These are phyloP conservation scores for Stachybotrys chlorohalonatus DNA, from an alignment of 2,329 filamentous ascomycete genomes.

Conservation along the genomic window DNA sequence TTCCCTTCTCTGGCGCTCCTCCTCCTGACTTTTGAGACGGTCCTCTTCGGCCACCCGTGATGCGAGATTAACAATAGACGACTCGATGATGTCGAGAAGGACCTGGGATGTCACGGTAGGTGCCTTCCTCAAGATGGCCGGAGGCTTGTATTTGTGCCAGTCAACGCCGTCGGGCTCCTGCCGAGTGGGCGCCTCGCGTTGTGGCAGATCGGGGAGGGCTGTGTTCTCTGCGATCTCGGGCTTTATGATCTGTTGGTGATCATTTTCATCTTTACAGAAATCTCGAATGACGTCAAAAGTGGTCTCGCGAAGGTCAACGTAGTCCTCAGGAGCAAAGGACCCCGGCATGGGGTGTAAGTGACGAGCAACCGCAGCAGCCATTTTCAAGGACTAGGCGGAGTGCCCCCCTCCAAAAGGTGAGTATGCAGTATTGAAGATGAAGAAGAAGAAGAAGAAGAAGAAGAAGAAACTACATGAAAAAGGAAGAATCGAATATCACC, in stretches of 20 bases:
- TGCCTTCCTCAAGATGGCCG: conserved; percentile 27
- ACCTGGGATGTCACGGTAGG: conserved; percentile 29
- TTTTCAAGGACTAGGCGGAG: neutral
- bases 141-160: conserved; percentile 39
- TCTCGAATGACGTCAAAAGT: conserved; percentile 5
- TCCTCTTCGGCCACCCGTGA: conserved; percentile 22
- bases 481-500: too few species aligned
- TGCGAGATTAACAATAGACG: conserved; percentile 37
- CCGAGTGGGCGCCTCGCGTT: neutral
- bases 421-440: too few species aligned
- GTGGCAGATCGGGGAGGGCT: too few species aligned
- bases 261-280: too few species aligned
- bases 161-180: conserved; percentile 19
- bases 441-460: too few species aligned
- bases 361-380: conserved; percentile 1
- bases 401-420: neutral
- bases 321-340: conserved; percentile 19
- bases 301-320: conserved; percentile 18
- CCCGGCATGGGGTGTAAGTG: conserved; percentile 14
- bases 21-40: conserved; percentile 17
- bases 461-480: too few species aligned
- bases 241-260: too few species aligned
- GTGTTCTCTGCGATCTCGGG: too few species aligned
- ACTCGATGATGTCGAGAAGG: conserved; percentile 29
- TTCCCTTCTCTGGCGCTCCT: conserved; percentile 12